Conservation (phyloP, 176 grass and related monocot genomes). For the Oryza officinalis region DNA sequence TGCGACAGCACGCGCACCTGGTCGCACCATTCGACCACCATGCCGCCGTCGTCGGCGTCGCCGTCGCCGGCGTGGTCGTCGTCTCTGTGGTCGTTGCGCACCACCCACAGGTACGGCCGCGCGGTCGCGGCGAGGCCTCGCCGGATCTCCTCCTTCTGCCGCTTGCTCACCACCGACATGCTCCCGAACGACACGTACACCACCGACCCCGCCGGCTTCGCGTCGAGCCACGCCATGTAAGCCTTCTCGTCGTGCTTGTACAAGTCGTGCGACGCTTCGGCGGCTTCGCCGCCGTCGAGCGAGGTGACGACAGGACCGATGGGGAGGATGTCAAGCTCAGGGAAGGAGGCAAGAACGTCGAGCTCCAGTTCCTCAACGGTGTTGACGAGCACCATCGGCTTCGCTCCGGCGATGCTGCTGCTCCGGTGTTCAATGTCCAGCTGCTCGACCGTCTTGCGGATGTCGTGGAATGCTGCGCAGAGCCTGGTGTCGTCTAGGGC, state of each 20-base stretch:
- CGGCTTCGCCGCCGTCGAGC: background rate
- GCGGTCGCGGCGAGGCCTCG: constrained; percentile 24
- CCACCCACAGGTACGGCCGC: constrained; percentile 51
- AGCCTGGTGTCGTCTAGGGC: background rate
- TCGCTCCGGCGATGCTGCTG: background rate
- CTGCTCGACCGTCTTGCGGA: constrained; percentile 19
- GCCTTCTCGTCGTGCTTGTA: constrained; percentile 22
- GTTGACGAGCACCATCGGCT: constrained; percentile 47
- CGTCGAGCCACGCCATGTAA: constrained; percentile 53
- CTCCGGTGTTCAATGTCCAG: background rate
- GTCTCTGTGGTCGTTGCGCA: constrained; percentile 40
- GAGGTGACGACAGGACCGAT: constrained; percentile 40
- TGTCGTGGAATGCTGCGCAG: background rate
- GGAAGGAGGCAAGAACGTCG: constrained; percentile 30
- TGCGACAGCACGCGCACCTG: constrained; percentile 28
- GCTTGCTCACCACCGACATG: constrained; percentile 34
- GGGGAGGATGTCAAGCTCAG: constrained; percentile 27
- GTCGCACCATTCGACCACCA: constrained; percentile 58
- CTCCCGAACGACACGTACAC: constrained; percentile 66
- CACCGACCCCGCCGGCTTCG: constrained; percentile 45
- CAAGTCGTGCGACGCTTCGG: background rate
- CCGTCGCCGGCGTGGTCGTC: background rate
- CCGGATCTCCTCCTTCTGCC: constrained; percentile 48
- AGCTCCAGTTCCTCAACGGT: constrained; percentile 53
- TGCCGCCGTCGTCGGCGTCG: background rate